Evolutionary conservation across 2,329 filamentous ascomycete species (phyloP).

Genomic region (Dactylonectria macrodidyma): DNA sequence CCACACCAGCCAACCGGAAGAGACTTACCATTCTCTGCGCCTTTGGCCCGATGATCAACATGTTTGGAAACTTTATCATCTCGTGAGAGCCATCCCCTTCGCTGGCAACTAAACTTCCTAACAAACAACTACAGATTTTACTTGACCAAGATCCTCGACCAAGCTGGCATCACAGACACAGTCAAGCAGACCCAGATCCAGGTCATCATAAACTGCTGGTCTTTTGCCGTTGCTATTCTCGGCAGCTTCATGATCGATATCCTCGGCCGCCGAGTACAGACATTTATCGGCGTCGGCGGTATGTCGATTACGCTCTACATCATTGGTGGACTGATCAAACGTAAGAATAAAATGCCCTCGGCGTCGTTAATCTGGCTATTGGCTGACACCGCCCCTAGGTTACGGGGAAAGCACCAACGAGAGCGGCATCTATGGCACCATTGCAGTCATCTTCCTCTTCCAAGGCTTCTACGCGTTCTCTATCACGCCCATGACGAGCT

Average conservation of each 20-base stretch:
- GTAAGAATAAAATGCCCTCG: slow-evolving; percentile 21
- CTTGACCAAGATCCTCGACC: slow-evolving; percentile 48
- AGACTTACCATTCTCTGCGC: slow-evolving; percentile 44
- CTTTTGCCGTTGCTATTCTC: slow-evolving; percentile 50
- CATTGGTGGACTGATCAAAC: slow-evolving; percentile 46
- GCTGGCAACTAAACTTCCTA: background rate
- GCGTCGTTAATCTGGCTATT: background rate
- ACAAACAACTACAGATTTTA: slow-evolving; percentile 40
- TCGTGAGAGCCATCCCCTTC: slow-evolving; percentile 37
- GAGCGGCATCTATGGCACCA: slow-evolving; percentile 57
- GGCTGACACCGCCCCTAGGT: background rate
- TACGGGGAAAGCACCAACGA: slow-evolving; percentile 55
- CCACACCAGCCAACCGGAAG: slow-evolving; percentile 44
- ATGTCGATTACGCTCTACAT: slow-evolving; percentile 44
- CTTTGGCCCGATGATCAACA: slow-evolving; percentile 48
- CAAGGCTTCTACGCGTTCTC: slow-evolving; percentile 52
- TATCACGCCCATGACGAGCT: slow-evolving; percentile 52
- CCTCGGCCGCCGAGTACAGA: slow-evolving; percentile 51
- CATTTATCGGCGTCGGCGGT: slow-evolving; percentile 44
- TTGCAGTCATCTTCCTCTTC: slow-evolving; percentile 54
- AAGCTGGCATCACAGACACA: slow-evolving; percentile 49
- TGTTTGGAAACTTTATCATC: slow-evolving; percentile 52
- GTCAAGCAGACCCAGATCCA: slow-evolving; percentile 49
- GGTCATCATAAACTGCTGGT: slow-evolving; percentile 55
- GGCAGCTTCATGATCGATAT: slow-evolving; percentile 53